Evolutionary conservation across 139 green algal species (phyloP).

Genomic region (Tetradesmus lagerheimii): DNA sequence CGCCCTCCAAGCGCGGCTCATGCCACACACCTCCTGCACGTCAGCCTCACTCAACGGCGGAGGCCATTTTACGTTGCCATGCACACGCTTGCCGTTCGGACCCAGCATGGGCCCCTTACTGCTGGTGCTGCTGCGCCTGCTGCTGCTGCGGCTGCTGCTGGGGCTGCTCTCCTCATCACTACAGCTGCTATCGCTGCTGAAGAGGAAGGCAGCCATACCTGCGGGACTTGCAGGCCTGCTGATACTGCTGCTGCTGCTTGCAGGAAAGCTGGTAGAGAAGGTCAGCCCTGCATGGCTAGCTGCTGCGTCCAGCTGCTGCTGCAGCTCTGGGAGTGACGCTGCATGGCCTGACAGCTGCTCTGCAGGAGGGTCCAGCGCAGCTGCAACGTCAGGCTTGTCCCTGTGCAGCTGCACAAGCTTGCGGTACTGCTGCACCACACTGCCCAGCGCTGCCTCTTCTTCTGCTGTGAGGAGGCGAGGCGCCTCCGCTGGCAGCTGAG

Average conservation of each 20-base stretch:
- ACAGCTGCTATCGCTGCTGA: slow-evolving; percentile 1
- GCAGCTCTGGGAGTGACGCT: no score
- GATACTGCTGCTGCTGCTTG: background rate
- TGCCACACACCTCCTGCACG: background rate
- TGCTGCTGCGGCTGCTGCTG: background rate
- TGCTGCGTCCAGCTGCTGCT: background rate
- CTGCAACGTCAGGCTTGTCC: background rate
- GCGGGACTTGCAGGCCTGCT: background rate
- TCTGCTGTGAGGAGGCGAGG: slow-evolving; percentile 29
- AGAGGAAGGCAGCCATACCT: background rate
- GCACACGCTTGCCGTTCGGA: background rate
- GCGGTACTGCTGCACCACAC: slow-evolving; percentile 13
- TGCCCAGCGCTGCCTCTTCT: slow-evolving; percentile 8
- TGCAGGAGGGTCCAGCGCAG: background rate
- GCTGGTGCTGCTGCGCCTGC: background rate
- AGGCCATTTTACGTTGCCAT: background rate
- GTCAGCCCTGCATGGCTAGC: no score
- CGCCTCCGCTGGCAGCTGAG: background rate
- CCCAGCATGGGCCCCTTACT: background rate
- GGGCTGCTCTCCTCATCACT: background rate
- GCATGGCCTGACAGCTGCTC: no score
- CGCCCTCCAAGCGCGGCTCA: background rate
- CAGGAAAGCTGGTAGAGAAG: background rate
- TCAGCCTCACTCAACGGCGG: background rate
- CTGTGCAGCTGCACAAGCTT: slow-evolving; percentile 14